These are phyloP conservation scores for Voacanga thouarsii DNA, from an alignment of 257 asterid species.

Conservation along the genomic window DNA sequence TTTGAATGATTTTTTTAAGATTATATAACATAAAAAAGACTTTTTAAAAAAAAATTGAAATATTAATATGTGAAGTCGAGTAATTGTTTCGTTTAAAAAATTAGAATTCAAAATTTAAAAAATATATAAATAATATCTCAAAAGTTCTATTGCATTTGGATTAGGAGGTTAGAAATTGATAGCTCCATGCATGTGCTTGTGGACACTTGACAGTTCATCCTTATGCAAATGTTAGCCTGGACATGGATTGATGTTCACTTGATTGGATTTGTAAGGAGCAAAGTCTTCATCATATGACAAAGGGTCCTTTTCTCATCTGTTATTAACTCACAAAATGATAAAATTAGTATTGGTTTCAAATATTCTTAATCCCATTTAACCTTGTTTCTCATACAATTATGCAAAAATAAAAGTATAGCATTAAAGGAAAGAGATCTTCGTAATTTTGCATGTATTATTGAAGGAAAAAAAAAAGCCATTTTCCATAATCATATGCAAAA, in stretches of 20 bases:
- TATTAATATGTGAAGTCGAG: too few relatives aligned
- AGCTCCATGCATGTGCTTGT: not conserved
- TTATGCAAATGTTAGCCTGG: not conserved
- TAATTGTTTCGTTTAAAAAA: too few relatives aligned
- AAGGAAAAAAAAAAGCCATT: not conserved
- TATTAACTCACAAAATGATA: not conserved
- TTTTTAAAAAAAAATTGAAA: too few relatives aligned
- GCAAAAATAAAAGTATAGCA: too few relatives aligned
- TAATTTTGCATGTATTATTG: not conserved
- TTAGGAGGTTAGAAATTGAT: not conserved
- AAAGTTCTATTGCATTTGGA: not conserved
- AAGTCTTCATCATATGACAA: not conserved
- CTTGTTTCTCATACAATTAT: too few relatives aligned
- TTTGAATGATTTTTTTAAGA: not conserved
- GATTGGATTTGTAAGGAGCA: slow-evolving; percentile 4
- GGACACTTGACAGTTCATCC: slow-evolving; percentile 5
- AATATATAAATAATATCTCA: too few relatives aligned
- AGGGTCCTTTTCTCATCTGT: not conserved
- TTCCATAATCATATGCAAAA: not conserved
- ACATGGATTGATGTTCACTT: not conserved
- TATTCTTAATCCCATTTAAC: too few relatives aligned
- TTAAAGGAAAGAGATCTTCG: too few relatives aligned
- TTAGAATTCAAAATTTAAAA: too few relatives aligned
- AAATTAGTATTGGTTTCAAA: not conserved
- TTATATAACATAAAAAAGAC: too few relatives aligned